Base-by-base conservation (phyloP, 495 filamentous ascomycete species). In the Aspergillus avenaceus region DNA sequence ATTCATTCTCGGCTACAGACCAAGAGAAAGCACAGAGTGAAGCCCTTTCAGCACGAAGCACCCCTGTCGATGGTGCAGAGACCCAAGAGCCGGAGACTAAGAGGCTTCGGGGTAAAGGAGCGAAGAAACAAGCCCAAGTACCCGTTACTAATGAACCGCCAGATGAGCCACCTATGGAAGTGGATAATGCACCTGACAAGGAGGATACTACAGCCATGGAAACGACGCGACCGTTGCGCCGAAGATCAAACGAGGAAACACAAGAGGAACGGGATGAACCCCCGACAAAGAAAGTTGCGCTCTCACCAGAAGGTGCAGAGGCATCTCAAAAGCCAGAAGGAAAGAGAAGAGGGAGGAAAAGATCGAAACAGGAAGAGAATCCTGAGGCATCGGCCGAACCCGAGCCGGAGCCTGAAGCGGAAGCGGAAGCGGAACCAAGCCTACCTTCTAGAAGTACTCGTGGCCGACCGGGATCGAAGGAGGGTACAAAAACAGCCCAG, bases 241-340 rank as follows among this genome's bases (percentile, higher is more conserved):
- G 44, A 3, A 5, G 28, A 8, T 11, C 28, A 24, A 46, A 26
- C n/a, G 26, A 31, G 25, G 2, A 37, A 51, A 3, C 34, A 45
- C 19, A 46, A 28, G 23, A 47, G 47, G 56, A 53, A 19, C 57
- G 53, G 19, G 57, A 44, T 47, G 53, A 53, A 19, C 52, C 52
- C 21, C 53, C 57, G 6, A 31, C 19, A 44, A 56, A 46, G 45
- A 45, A 49, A 24, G 28, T 34, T 4, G 27, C 28, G 8, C 22
- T 11, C 8, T 14, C 49, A 22, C n/a, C 5, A 26, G 38, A 34
- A 11, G 34, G 12, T 31, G 19, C 27, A n/a, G 28, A 23, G 29
- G 3, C 14, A 14, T 11, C 38, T 43, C 23, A 11, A 27, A 21
- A 4, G 16, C 14, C 38, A 8, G 41, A 12, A 6, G 24, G 16